Conservation (phyloP, 306 rosid species). For the Lathyrus tuberosus region DNA sequence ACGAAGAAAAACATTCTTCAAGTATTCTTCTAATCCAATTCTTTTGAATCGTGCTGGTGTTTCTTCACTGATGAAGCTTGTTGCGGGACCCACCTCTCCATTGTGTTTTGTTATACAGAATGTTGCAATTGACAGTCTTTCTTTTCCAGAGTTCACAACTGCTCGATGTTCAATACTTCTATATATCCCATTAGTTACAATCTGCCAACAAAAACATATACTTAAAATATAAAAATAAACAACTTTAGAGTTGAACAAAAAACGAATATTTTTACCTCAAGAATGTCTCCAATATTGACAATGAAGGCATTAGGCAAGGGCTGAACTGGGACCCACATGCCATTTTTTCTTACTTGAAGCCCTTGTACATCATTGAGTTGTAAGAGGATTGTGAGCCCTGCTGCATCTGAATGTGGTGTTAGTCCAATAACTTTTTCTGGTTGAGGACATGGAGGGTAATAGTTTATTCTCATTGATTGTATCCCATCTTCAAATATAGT, state of each 20-base stretch:
- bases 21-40: slow-evolving; percentile 30
- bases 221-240: not conserved
- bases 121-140: slow-evolving; percentile 53
- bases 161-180: slow-evolving; percentile 50
- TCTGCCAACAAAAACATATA: slow-evolving; percentile 32
- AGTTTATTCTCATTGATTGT: slow-evolving; percentile 45
- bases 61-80: slow-evolving; percentile 42
- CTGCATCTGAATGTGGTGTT: slow-evolving; percentile 55
- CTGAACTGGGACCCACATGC: slow-evolving; percentile 41
- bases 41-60: slow-evolving; percentile 46
- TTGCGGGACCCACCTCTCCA: slow-evolving; percentile 46
- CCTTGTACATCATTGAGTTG: slow-evolving; percentile 51
- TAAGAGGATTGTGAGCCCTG: slow-evolving; percentile 45
- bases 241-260: too few relatives aligned
- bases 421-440: slow-evolving; percentile 51
- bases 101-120: slow-evolving; percentile 36
- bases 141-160: slow-evolving; percentile 37
- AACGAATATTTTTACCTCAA: slow-evolving; percentile 36
- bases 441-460: slow-evolving; percentile 56
- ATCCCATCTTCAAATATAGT: slow-evolving; percentile 39
- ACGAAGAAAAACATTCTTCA: slow-evolving; percentile 38
- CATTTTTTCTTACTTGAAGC: slow-evolving; percentile 47
- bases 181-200: slow-evolving; percentile 48
- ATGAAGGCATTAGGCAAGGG: slow-evolving; percentile 51
- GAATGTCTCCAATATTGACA: slow-evolving; percentile 46